phyloP scores from a whole-genome alignment of 495 filamentous ascomycete species.

The Opeltia flavorubescens region DNA sequence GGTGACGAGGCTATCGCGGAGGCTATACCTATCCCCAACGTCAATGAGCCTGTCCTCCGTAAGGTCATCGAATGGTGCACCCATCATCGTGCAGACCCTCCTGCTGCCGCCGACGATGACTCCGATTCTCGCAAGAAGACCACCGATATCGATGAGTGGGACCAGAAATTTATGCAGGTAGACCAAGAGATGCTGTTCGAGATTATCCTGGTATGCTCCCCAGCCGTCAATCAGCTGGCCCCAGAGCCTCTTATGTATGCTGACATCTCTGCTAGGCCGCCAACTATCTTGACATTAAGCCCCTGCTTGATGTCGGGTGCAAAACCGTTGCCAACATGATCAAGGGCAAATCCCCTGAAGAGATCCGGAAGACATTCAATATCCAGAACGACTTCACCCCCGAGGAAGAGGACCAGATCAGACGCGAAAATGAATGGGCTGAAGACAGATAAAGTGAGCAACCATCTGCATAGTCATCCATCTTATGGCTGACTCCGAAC shows the following conservation, averaged over 20 bases:
- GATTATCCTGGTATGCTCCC: constrained; percentile 71
- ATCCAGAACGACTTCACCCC: constrained; percentile 65
- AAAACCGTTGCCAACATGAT: constrained; percentile 63
- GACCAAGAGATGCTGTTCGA: constrained; percentile 99
- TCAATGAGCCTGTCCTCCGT: constrained; percentile 81
- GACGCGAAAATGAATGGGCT: constrained; percentile 60
- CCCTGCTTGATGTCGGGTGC: constrained; percentile 52
- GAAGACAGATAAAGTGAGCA: constrained; percentile 34
- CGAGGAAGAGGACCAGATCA: constrained; percentile 61
- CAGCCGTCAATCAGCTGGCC: neutral
- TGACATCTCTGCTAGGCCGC: constrained; percentile 32
- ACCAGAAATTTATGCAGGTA: constrained; percentile 99
- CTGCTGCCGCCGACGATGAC: constrained; percentile 64
- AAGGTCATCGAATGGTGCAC: constrained; percentile 98
- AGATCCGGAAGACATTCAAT: constrained; percentile 66
- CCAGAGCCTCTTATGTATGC: neutral
- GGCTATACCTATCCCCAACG: constrained; percentile 77
- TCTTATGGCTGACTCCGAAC: no score
- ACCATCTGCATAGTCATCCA: neutral
- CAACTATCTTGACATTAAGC: constrained; percentile 62
- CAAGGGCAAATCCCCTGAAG: constrained; percentile 58
- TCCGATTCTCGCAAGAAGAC: constrained; percentile 93
- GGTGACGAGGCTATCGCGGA: constrained; percentile 51
- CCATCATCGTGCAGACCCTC: constrained; percentile 81
- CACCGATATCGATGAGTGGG: constrained; percentile 98